Evolutionary conservation across 176 grass and related monocot species (phyloP).

Genomic region (Tillandsia fasciculata): DNA sequence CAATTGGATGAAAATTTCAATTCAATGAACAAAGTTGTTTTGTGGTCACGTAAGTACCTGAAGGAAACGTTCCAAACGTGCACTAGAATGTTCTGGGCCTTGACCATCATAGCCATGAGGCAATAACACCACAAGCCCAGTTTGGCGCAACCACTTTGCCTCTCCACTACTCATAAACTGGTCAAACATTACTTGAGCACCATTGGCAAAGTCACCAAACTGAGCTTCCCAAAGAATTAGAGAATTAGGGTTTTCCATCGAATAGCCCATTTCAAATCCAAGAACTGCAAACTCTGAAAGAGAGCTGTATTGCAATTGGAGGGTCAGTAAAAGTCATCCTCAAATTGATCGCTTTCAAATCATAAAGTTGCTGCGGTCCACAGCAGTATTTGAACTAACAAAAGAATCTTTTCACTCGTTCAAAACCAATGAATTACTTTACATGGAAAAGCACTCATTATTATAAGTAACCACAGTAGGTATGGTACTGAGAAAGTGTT

Average conservation of each 20-base stretch:
- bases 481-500: background rate
- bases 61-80: conserved; percentile 86
- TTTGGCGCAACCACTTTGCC: conserved; percentile 93
- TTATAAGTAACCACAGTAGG: background rate
- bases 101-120: conserved; percentile 97
- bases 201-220: conserved; percentile 91
- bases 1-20: background rate
- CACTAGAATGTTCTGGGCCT: conserved; percentile 90
- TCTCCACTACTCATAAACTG: conserved; percentile 96
- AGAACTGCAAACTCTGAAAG: conserved; percentile 98
- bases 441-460: background rate
- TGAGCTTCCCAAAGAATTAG: conserved; percentile 94
- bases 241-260: conserved; percentile 98
- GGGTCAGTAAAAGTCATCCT: background rate
- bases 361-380: background rate
- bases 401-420: background rate
- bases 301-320: conserved; percentile 52
- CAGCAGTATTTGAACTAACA: background rate
- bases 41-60: conserved; percentile 35
- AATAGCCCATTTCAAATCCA: conserved; percentile 96
- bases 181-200: conserved; percentile 95
- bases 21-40: background rate
- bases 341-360: background rate
- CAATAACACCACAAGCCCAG: conserved; percentile 66
- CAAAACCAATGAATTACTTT: background rate